phyloP scores from a whole-genome alignment of 768 basidiomycete genomes.

The Pisolithus microcarpus region DNA sequence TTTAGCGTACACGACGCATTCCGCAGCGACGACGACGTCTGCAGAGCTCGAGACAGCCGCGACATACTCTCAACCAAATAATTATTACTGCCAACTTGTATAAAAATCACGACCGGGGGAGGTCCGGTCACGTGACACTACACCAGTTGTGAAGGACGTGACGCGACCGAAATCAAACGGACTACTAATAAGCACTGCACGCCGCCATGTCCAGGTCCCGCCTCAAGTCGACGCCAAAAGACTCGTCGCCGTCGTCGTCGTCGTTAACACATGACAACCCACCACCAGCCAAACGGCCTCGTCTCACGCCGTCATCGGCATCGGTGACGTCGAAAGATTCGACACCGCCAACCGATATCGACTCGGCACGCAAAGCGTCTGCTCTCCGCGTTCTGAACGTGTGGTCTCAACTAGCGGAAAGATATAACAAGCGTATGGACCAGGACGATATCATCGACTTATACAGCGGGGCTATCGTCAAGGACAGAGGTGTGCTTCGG shows the following conservation, averaged over 20 bases:
- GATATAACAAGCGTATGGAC: slow-evolving; percentile 58
- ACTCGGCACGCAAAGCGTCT: slow-evolving; percentile 48
- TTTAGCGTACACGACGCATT: slow-evolving; percentile 9
- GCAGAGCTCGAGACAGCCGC: slow-evolving; percentile 13
- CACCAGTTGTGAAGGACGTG: slow-evolving; percentile 16
- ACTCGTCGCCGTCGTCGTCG: background rate
- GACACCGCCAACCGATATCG: slow-evolving; percentile 34
- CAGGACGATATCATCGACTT: slow-evolving; percentile 80
- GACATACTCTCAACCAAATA: slow-evolving; percentile 11
- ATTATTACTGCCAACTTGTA: too few relatives aligned
- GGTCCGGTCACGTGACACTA: background rate
- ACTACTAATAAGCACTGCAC: background rate
- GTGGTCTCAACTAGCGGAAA: slow-evolving; percentile 64
- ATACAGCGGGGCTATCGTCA: slow-evolving; percentile 49
- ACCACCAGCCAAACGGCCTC: slow-evolving; percentile 44
- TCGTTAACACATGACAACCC: slow-evolving; percentile 24
- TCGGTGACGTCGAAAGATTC: slow-evolving; percentile 16
- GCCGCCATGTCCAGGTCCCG: background rate
- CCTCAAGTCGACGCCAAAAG: background rate
- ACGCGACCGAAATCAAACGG: background rate
- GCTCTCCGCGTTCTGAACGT: slow-evolving; percentile 49
- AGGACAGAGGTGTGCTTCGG: slow-evolving; percentile 64
- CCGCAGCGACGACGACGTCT: slow-evolving; percentile 4
- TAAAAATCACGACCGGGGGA: too few relatives aligned
- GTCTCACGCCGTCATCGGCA: slow-evolving; percentile 40